A percentile compares a stretch with the other conserved stretches of the same genome.
Evolutionary conservation across 371 early-diverging fungal species (phyloP).

Genomic region (Mucor piriformis): DNA sequence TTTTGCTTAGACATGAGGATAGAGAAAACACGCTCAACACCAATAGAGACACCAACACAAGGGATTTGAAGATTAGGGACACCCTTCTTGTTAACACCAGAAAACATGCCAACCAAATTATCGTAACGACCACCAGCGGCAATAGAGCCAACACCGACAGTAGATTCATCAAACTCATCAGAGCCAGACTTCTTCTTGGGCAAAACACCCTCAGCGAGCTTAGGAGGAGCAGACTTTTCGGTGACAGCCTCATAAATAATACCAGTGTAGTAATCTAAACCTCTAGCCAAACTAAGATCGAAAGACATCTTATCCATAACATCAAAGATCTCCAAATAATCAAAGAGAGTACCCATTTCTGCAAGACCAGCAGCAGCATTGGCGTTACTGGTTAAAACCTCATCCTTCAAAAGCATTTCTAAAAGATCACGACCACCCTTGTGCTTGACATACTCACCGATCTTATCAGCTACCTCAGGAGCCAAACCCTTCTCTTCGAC

Average conservation of each 20-base stretch:
- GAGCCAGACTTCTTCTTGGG: conserved; percentile 42
- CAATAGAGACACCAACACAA: conserved; percentile 98
- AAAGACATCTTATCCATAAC: conserved; percentile 81
- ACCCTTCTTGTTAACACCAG: conserved; percentile 67
- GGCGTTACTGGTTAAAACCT: conserved; percentile 64
- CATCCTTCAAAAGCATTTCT: conserved; percentile 66
- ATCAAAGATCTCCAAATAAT: conserved; percentile 85
- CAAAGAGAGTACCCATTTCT: conserved; percentile 88
- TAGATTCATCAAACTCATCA: conserved; percentile 74
- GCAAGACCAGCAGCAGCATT: conserved; percentile 85
- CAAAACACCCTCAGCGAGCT: conserved; percentile 41
- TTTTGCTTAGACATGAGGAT: conserved; percentile 73
- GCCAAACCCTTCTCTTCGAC: conserved; percentile 87
- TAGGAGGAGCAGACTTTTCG: conserved; percentile 62
- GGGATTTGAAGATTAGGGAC: conserved; percentile 80
- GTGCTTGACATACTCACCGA: conserved; percentile 87
- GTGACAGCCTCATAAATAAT: conserved; percentile 98
- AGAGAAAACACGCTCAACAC: conserved; percentile 97
- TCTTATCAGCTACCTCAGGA: conserved; percentile 81
- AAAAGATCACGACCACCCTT: conserved; percentile 85
- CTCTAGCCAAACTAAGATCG: conserved; percentile 97
- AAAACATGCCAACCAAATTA: conserved; percentile 96
- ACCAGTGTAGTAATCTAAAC: conserved; percentile 99
- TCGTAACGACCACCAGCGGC: conserved; percentile 99
- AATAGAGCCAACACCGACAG: conserved; percentile 95